phyloP scores from a whole-genome alignment of 176 grass and related monocot species.

The Hyparrhenia diplandra region DNA sequence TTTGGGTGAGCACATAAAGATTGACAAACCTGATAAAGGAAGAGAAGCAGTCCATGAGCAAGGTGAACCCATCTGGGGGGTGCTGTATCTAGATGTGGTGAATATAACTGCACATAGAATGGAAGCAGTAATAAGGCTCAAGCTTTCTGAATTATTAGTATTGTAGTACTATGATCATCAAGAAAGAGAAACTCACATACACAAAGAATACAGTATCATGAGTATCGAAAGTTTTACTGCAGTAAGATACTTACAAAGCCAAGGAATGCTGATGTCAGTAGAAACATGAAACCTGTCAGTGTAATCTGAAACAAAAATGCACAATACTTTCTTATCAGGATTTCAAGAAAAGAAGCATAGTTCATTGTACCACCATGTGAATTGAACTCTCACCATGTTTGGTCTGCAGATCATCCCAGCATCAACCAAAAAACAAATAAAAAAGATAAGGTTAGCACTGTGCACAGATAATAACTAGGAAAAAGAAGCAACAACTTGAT shows the following conservation, averaged over 20 bases:
- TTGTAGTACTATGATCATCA: background rate
- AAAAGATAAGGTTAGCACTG: slow-evolving; percentile 26
- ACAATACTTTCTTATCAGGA: background rate
- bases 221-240: background rate
- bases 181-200: slow-evolving; percentile 3
- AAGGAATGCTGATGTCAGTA: slow-evolving; percentile 75
- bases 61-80: slow-evolving; percentile 98
- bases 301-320: slow-evolving; percentile 60
- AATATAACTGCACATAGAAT: slow-evolving; percentile 64
- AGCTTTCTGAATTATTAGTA: background rate
- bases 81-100: slow-evolving; percentile 84
- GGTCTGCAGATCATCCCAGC: slow-evolving; percentile 52
- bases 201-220: background rate
- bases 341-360: slow-evolving; percentile 18
- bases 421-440: background rate
- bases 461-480: background rate
- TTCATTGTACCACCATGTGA: background rate
- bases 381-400: slow-evolving; percentile 68
- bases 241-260: slow-evolving; percentile 76
- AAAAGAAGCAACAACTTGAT: background rate
- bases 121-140: background rate
- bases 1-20: background rate
- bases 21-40: slow-evolving; percentile 86
- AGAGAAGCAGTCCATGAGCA: slow-evolving; percentile 90
- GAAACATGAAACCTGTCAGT: slow-evolving; percentile 83